Percentiles rank a stretch among this genome's conserved stretches.
Conservation (phyloP, 805 yeast genomes). For the Helenozyma rhizophorensis region DNA sequence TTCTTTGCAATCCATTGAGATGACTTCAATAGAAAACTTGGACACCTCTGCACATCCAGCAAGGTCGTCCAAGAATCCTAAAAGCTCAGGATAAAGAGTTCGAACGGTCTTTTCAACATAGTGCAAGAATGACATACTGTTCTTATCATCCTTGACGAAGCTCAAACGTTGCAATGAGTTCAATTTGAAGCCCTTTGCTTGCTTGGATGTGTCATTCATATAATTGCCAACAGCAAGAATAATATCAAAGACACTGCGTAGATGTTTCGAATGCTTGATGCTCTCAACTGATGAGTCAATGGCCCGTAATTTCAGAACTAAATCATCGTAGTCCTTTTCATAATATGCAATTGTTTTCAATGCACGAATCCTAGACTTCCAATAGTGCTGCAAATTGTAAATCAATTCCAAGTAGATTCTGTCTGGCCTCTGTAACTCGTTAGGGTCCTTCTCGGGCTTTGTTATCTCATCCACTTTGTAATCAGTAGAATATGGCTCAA, state of each 20-base stretch:
- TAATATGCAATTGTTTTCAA: conserved; percentile 62
- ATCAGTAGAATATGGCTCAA: conserved; percentile 77
- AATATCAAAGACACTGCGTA: conserved; percentile 57
- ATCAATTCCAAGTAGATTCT: conserved; percentile 77
- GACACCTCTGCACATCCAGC: conserved; percentile 49
- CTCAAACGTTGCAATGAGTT: conserved; percentile 65
- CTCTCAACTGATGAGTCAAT: conserved; percentile 58
- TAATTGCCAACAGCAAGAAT: conserved; percentile 73
- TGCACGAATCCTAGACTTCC: conserved; percentile 91
- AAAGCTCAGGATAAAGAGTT: conserved; percentile 58
- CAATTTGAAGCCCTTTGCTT: conserved; percentile 67
- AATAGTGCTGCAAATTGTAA: conserved; percentile 79
- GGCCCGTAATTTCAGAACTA: conserved; percentile 59
- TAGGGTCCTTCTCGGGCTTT: conserved; percentile 59
- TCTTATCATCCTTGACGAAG: conserved; percentile 67
- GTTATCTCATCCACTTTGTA: conserved; percentile 41
- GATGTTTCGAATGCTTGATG: conserved; percentile 47
- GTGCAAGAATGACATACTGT: conserved; percentile 67
- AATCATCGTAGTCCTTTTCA: conserved; percentile 74
- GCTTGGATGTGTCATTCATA: conserved; percentile 69
- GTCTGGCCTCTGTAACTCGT: conserved; percentile 82
- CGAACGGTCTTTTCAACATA: conserved; percentile 70
- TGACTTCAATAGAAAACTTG: conserved; percentile 58
- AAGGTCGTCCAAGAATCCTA: conserved; percentile 59
- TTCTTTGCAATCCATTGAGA: conserved; percentile 56